phyloP scores from a whole-genome alignment of 2,329 filamentous ascomycete genomes.

The Graphilbum fragrans region DNA sequence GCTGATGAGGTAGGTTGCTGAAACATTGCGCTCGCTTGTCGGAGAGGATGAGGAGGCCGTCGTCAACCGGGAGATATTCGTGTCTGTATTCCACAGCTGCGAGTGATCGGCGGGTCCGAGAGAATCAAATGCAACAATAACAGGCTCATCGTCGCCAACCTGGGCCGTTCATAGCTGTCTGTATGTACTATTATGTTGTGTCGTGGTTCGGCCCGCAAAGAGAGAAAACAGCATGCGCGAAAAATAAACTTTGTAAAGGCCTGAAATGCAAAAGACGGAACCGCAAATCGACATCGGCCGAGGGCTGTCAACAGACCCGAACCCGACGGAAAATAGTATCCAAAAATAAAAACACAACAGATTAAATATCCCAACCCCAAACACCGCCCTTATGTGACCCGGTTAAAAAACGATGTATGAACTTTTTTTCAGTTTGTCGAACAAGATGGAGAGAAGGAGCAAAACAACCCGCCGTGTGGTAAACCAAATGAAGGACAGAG shows the following conservation, averaged over 20 bases:
- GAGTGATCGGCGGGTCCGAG: too few relatives aligned
- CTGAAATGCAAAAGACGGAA: background rate
- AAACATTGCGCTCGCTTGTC: background rate
- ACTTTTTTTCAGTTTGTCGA: background rate
- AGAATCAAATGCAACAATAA: too few relatives aligned
- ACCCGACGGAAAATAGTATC: background rate
- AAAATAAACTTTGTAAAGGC: background rate
- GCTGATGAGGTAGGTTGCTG: background rate
- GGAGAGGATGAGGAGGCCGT: background rate
- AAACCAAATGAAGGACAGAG: constrained; percentile 2
- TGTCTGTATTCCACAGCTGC: too few relatives aligned
- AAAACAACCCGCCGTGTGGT: background rate
- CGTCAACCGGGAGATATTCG: too few relatives aligned
- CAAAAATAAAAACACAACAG: background rate
- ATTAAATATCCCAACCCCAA: background rate
- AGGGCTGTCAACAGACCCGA: background rate
- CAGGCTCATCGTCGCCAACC: too few relatives aligned
- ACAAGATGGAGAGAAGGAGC: background rate
- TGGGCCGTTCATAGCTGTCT: too few relatives aligned
- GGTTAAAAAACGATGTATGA: background rate
- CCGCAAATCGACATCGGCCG: background rate
- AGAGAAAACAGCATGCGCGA: background rate
- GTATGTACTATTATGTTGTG: too few relatives aligned
- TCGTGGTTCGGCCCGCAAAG: too few relatives aligned
- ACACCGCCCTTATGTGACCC: constrained; percentile 4